phyloP scores from a whole-genome alignment of 768 basidiomycete genomes.

The Tephrocybe rancida region DNA sequence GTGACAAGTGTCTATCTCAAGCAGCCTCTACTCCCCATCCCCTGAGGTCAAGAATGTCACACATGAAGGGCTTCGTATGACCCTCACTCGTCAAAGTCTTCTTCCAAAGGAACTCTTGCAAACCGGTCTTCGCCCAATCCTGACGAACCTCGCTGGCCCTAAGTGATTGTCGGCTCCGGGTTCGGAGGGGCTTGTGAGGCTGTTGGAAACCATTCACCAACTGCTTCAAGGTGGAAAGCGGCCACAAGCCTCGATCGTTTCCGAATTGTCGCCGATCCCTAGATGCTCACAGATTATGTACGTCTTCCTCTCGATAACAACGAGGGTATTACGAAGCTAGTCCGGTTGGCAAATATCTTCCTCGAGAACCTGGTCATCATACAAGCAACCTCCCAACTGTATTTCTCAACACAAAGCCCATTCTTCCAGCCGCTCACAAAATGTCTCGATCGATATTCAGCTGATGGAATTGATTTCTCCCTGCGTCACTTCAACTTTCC shows the following conservation, averaged over 20 bases:
- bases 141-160: constrained; percentile 97
- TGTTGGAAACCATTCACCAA: constrained; percentile 93
- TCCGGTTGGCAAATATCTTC: constrained; percentile 93
- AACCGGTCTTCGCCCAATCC: constrained; percentile 91
- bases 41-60: constrained; percentile 94
- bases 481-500: constrained; percentile 77
- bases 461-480: too few relatives aligned
- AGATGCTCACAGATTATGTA: constrained; percentile 79
- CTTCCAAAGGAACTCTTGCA: constrained; percentile 95
- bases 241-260: constrained; percentile 96
- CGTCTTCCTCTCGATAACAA: constrained; percentile 83
- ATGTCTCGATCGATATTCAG: constrained; percentile 89
- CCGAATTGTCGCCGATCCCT: constrained; percentile 87
- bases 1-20: constrained; percentile 98
- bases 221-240: constrained; percentile 99
- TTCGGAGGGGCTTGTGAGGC: constrained; percentile 89
- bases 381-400: constrained; percentile 89
- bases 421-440: constrained; percentile 92
- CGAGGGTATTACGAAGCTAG: constrained; percentile 89
- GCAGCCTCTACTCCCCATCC: constrained; percentile 89
- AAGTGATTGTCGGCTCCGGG: constrained; percentile 92
- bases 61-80: constrained; percentile 89
- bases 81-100: constrained; percentile 85
- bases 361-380: constrained; percentile 90
- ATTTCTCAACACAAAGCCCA: constrained; percentile 86